phyloP scores from a whole-genome alignment of 352 stramenopile genomes.

The Bremia lactucae region DNA sequence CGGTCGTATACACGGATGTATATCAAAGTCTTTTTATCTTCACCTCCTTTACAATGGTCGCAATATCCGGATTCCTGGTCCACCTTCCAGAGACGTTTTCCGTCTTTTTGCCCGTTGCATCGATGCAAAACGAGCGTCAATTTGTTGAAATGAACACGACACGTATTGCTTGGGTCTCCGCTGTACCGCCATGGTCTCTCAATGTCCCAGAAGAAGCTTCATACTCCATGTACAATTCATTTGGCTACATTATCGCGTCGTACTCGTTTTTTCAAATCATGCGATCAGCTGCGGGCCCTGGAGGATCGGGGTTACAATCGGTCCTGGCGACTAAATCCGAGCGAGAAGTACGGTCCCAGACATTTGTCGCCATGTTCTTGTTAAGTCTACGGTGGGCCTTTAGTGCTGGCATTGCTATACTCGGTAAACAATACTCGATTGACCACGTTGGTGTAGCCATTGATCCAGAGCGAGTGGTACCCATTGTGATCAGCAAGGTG shows the following conservation, averaged over 20 bases:
- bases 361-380: slow-evolving; percentile 65
- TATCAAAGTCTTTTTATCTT: slow-evolving; percentile 82
- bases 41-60: slow-evolving; percentile 56
- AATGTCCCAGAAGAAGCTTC: slow-evolving; percentile 31
- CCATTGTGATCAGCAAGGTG: slow-evolving; percentile 67
- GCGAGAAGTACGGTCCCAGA: slow-evolving; percentile 66
- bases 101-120: slow-evolving; percentile 45
- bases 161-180: slow-evolving; percentile 36
- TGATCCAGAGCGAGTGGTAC: slow-evolving; percentile 65
- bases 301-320: slow-evolving; percentile 55
- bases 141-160: slow-evolving; percentile 47
- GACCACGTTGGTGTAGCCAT: slow-evolving; percentile 30
- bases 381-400: slow-evolving; percentile 67
- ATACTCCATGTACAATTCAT: slow-evolving; percentile 75
- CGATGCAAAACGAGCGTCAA: slow-evolving; percentile 18
- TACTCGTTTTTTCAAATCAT: slow-evolving; percentile 62
- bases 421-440: slow-evolving; percentile 60
- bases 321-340: slow-evolving; percentile 74
- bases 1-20: slow-evolving; percentile 73
- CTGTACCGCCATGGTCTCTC: slow-evolving; percentile 24
- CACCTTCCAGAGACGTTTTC: slow-evolving; percentile 42
- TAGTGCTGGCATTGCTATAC: slow-evolving; percentile 52
- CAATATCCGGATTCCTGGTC: slow-evolving; percentile 41
- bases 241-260: slow-evolving; percentile 37
- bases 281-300: slow-evolving; percentile 54